A percentile compares a stretch with the other conserved stretches of the same genome.
Conservation (phyloP, 106 monocot genomes). For the Xerophyta viscosa region DNA sequence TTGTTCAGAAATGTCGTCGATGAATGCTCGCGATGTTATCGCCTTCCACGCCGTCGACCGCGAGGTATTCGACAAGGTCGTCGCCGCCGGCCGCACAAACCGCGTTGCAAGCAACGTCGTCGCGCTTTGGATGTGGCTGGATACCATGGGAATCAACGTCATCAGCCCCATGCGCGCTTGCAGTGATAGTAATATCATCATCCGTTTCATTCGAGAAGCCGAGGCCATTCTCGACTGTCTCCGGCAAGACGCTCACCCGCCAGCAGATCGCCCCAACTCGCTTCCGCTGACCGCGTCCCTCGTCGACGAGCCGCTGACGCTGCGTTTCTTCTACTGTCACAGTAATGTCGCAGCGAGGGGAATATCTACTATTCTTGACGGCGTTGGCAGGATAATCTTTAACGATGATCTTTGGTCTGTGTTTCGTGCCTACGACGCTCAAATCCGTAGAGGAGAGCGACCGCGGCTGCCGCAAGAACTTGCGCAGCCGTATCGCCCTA, state of each 20-base stretch:
- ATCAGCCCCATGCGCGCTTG: background rate
- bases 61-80: slow-evolving; percentile 19
- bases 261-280: background rate
- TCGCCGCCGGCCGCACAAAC: slow-evolving; percentile 2
- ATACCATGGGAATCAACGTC: slow-evolving; percentile 29
- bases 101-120: slow-evolving; percentile 17
- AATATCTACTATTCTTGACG: slow-evolving; percentile 22
- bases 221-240: slow-evolving; percentile 31
- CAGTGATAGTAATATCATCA: background rate
- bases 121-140: slow-evolving; percentile 53
- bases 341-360: slow-evolving; percentile 28
- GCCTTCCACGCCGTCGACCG: slow-evolving; percentile 45
- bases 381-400: slow-evolving; percentile 45
- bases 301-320: slow-evolving; percentile 10
- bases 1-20: too few species aligned
- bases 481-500: slow-evolving; percentile 3
- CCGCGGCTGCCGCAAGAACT: slow-evolving; percentile 18
- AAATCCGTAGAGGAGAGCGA: slow-evolving; percentile 2
- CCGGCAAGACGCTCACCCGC: slow-evolving; percentile 15
- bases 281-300: slow-evolving; percentile 13
- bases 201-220: slow-evolving; percentile 20
- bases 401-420: slow-evolving; percentile 23
- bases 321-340: slow-evolving; percentile 34
- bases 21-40: slow-evolving; percentile 18
- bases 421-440: slow-evolving; percentile 7